Base-by-base conservation (phyloP, 2,329 filamentous ascomycete genomes). In the Talaromyces sp. region DNA sequence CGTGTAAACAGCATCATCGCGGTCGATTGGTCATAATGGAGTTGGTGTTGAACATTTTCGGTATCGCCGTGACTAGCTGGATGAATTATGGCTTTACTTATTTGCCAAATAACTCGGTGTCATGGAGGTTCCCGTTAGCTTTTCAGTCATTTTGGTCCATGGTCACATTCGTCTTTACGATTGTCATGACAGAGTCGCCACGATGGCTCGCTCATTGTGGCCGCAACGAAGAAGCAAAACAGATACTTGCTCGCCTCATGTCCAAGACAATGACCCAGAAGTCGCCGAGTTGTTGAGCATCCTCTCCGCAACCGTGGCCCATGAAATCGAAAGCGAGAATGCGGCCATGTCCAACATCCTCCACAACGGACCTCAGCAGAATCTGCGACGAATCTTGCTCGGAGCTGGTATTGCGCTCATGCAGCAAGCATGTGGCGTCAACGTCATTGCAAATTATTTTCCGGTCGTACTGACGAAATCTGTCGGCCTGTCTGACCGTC, bases 331-430 rank as follows among this genome's bases (percentile, higher is more conserved):
- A 72, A 72, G 13, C 78, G 76, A 69, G 72, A 72, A 53, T 72
- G 63, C 65, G 3, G 54, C 65, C 8, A 29, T 77, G 7, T 71
- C 47, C n/a, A 56, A 31, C 34, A 62, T 82, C 66, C 67, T 81
- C 56, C 78, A 78, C 62, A 79, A 82, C 56, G 80, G 79, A 4
- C 74, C 75, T 17, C 11, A 54, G 10, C 79, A 82, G 63, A 79
- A 76, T 64, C 38, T 82, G 78, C 67, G 68, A 74, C 17, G 79
- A 77, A 61, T 74, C 75, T 68, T 82, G 43, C 73, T 83, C 0
- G 79, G 80, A 29, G 75, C 80, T 5, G 78, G 79, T 2, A 78
- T 77, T 1, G 80, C 83, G 58, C 82, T 82, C 59, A 82, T 83
- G 75, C 80, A 83, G 58, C 78, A 80, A 61, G 71, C 79, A 13